phyloP scores from a whole-genome alignment of 169 alveolate species.

The Perkinsus marinus region DNA sequence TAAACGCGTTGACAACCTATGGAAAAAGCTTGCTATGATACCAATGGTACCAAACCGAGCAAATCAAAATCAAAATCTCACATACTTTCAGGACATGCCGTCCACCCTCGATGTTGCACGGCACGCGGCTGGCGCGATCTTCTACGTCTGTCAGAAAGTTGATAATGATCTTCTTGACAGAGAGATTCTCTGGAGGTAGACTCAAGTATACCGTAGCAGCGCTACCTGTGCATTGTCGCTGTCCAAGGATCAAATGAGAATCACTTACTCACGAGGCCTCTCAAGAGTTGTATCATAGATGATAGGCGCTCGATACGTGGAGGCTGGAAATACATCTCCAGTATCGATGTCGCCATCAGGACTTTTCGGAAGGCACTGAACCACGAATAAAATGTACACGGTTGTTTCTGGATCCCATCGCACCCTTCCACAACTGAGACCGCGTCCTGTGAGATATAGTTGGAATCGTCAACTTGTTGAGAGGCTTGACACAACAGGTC shows the following conservation, averaged over 20 bases:
- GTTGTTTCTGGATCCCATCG: not conserved
- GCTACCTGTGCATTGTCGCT: not conserved
- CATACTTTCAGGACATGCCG: no score
- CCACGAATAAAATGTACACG: not conserved
- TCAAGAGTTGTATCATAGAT: not conserved
- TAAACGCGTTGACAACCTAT: no score
- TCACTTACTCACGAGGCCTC: not conserved
- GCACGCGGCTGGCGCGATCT: no score
- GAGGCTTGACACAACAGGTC: not conserved
- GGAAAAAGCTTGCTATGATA: no score
- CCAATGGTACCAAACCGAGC: no score
- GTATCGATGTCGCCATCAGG: not conserved
- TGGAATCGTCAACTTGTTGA: not conserved
- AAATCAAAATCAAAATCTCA: no score
- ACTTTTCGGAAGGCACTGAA: not conserved
- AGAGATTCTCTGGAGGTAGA: no score
- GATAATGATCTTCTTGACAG: no score
- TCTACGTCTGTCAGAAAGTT: no score
- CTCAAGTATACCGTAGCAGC: not conserved
- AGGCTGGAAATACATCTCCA: not conserved
- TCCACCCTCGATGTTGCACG: no score
- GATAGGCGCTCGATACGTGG: not conserved
- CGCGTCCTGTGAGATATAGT: not conserved
- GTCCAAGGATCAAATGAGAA: not conserved
- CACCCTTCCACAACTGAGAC: not conserved